Conservation (phyloP, 352 stramenopile species). For the Phytophthora brassicae region DNA sequence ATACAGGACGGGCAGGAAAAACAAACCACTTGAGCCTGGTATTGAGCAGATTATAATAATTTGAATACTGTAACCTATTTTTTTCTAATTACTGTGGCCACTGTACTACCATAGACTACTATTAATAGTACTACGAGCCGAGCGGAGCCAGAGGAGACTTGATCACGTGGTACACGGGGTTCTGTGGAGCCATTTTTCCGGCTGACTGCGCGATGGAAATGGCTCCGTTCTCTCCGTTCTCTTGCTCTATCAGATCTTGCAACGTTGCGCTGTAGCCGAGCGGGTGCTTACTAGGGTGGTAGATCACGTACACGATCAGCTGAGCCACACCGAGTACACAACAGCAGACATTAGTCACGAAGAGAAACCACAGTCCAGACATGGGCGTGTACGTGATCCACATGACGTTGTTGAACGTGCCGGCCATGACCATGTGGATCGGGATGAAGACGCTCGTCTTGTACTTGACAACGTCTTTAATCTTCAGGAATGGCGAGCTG, state of each 20-base stretch:
- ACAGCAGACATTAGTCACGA: conserved; percentile 52
- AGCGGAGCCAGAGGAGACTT: conserved; percentile 29
- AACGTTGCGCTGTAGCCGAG: conserved; percentile 23
- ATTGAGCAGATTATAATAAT: too few species aligned
- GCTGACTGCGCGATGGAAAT: conserved; percentile 20
- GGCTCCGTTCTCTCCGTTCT: conserved; percentile 18
- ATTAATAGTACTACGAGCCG: conserved; percentile 1
- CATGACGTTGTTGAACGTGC: conserved; percentile 55
- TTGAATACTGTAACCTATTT: too few species aligned
- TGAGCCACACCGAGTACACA: conserved; percentile 35
- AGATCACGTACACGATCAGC: conserved; percentile 49
- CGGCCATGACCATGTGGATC: conserved; percentile 55
- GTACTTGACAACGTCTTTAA: conserved; percentile 47
- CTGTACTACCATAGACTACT: too few species aligned
- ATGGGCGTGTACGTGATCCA: conserved; percentile 55
- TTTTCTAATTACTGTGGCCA: too few species aligned
- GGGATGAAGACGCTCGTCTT: conserved; percentile 52
- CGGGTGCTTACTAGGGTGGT: conserved; percentile 48
- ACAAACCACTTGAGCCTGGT: too few species aligned
- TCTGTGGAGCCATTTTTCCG: conserved; percentile 18
- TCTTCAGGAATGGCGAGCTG: conserved; percentile 57
- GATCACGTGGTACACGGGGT: conserved; percentile 30
- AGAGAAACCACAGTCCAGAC: conserved; percentile 49
- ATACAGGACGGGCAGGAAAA: too few species aligned
- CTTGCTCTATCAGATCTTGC: conserved; percentile 30